A percentile compares a stretch with the other conserved stretches of the same genome.
Evolutionary conservation across 805 yeast genomes (phyloP).

Genomic region (Wickerhamia fluorescens): DNA sequence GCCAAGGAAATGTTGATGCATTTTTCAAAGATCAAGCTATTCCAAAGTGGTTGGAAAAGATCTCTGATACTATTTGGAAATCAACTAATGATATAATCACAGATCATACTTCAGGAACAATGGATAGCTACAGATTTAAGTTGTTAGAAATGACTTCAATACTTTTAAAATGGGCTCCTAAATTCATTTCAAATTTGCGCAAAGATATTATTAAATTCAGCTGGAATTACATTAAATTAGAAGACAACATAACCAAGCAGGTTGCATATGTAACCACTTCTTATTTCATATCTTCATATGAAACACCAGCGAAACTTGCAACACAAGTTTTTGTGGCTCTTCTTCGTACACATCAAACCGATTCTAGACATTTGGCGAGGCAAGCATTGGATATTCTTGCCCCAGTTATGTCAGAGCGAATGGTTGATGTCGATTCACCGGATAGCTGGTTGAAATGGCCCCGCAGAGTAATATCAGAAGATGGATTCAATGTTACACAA

Average conservation of each 20-base stretch:
- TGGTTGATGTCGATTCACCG: conserved; percentile 47
- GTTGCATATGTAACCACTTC: conserved; percentile 88
- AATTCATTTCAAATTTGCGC: conserved; percentile 48
- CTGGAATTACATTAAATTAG: conserved; percentile 88
- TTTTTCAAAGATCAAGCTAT: conserved; percentile 30
- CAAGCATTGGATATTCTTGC: conserved; percentile 86
- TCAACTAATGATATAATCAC: conserved; percentile 46
- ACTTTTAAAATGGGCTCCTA: conserved; percentile 62
- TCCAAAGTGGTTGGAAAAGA: conserved; percentile 57
- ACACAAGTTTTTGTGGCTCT: conserved; percentile 90
- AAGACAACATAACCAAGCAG: conserved; percentile 83
- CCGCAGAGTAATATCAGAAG: conserved; percentile 83
- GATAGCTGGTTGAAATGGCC: conserved; percentile 90
- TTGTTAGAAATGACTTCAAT: conserved; percentile 75
- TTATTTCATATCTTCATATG: conserved; percentile 78
- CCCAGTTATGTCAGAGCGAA: conserved; percentile 71
- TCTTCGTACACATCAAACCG: conserved; percentile 76
- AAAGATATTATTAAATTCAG: conserved; percentile 88
- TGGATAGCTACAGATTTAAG: conserved; percentile 71
- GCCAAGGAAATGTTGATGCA: conserved; percentile 38
- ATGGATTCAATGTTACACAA: conserved; percentile 78
- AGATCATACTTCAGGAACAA: conserved; percentile 54
- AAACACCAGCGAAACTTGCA: conserved; percentile 81
- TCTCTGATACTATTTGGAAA: conserved; percentile 70
- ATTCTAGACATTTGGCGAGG: conserved; percentile 73